Percentiles rank a stretch among this genome's conserved stretches.
phyloP scores from a whole-genome alignment of 306 rosid species.

The Dryas alaskensis region DNA sequence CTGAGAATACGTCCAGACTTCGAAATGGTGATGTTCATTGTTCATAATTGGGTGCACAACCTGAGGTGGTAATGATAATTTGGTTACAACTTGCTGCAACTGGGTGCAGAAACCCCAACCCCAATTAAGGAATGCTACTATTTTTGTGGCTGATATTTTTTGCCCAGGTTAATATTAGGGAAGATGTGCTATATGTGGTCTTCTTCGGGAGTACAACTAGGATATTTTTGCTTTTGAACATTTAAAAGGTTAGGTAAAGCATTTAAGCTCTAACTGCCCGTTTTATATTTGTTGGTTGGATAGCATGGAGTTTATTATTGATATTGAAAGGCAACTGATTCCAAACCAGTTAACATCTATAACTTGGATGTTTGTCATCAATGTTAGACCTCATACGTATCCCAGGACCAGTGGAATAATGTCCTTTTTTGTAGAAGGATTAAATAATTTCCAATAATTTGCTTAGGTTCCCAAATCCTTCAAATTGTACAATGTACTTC shows the following conservation, averaged over 20 bases:
- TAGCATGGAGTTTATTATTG: background rate
- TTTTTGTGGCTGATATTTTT: constrained; percentile 2
- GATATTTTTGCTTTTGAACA: background rate
- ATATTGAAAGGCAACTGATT: background rate
- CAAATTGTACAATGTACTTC: background rate
- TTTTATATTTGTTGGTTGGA: background rate
- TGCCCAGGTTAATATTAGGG: background rate
- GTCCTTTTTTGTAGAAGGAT: background rate
- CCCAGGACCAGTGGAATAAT: background rate
- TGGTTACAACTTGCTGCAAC: background rate
- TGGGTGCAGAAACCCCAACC: background rate
- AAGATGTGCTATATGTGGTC: background rate
- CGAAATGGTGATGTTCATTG: background rate
- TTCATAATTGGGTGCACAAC: background rate
- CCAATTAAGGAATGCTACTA: background rate
- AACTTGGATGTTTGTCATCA: background rate
- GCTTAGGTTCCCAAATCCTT: background rate
- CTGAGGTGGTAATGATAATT: background rate
- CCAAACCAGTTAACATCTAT: background rate
- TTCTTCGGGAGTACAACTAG: background rate
- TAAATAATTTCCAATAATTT: background rate
- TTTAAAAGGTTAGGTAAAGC: constrained; percentile 12
- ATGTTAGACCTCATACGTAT: background rate
- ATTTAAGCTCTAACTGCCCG: background rate
- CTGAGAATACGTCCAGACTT: background rate